A percentile compares a stretch with the other conserved stretches of the same genome.
These are phyloP conservation scores for Didymella pinodella DNA, from an alignment of 2,329 filamentous ascomycete genomes.

Conservation along the genomic window DNA sequence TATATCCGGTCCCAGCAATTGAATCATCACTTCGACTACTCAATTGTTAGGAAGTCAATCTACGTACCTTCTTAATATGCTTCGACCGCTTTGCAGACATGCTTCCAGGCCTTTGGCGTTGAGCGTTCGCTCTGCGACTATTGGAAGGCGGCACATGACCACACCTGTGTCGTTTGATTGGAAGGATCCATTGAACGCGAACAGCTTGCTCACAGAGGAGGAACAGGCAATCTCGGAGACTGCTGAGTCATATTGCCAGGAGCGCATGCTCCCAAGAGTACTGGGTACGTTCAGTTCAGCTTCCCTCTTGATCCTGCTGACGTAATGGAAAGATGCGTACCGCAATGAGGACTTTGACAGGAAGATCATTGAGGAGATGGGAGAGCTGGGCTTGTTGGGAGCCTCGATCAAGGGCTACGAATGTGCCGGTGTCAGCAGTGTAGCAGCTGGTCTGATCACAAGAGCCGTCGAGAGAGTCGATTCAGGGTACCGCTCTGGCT, in stretches of 20 bases:
- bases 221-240: slow-evolving; percentile 90
- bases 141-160: slow-evolving; percentile 53
- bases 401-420: slow-evolving; percentile 87
- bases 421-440: slow-evolving; percentile 85
- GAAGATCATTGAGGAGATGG: slow-evolving; percentile 89
- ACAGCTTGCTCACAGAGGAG: slow-evolving; percentile 84
- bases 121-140: slow-evolving; percentile 36
- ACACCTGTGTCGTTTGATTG: slow-evolving; percentile 74
- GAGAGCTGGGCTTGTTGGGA: slow-evolving; percentile 85
- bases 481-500: slow-evolving; percentile 88
- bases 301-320: slow-evolving; percentile 16
- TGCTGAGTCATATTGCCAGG: slow-evolving; percentile 92
- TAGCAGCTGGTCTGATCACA: slow-evolving; percentile 89
- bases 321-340: slow-evolving; percentile 71
- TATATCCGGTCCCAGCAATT: slow-evolving; percentile 14
- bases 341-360: slow-evolving; percentile 86
- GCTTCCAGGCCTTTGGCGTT: slow-evolving; percentile 52
- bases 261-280: slow-evolving; percentile 83
- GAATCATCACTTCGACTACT: slow-evolving; percentile 3
- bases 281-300: slow-evolving; percentile 66
- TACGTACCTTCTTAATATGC: slow-evolving; percentile 47
- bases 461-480: slow-evolving; percentile 90
- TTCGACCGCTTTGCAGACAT: slow-evolving; percentile 53
- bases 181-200: slow-evolving; percentile 83
- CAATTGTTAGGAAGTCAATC: not conserved